Percentiles rank a stretch among this genome's conserved stretches.
These are phyloP conservation scores for Fusarium duplospermum DNA, from an alignment of 2,329 filamentous ascomycete species.

Conservation along the genomic window DNA sequence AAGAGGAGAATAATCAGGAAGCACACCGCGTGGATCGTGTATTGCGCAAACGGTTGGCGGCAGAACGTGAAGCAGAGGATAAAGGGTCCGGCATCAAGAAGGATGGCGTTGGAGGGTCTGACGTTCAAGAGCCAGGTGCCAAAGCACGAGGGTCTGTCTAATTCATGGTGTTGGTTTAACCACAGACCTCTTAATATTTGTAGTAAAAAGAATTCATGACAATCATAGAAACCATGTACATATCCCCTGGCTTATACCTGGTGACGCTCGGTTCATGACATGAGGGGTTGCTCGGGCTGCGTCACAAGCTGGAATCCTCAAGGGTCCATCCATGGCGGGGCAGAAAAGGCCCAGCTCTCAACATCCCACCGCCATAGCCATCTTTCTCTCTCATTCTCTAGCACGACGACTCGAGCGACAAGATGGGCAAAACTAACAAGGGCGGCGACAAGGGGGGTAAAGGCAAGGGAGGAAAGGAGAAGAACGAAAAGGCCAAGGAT, in stretches of 20 bases:
- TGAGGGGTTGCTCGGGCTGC: neutral
- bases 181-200: neutral
- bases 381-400: constrained; percentile 8
- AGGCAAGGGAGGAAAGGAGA: constrained; percentile 40
- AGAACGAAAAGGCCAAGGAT: constrained; percentile 34
- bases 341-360: constrained; percentile 10
- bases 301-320: constrained; percentile 17
- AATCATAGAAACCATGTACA: neutral
- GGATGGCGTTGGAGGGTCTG: neutral
- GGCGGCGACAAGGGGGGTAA: constrained; percentile 57
- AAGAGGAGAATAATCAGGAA: constrained; percentile 44
- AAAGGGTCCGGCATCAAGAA: neutral
- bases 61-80: constrained; percentile 9
- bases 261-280: neutral
- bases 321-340: constrained; percentile 34
- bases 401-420: constrained; percentile 18
- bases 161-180: neutral
- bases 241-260: neutral
- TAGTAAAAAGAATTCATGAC: constrained; percentile 10
- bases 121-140: neutral
- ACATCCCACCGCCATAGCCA: constrained; percentile 16
- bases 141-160: neutral
- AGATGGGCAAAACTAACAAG: constrained; percentile 49
- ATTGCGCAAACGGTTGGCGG: constrained; percentile 41
- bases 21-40: constrained; percentile 44